These are phyloP conservation scores for Russula sp. DNA, from an alignment of 768 basidiomycete genomes.

Conservation along the genomic window DNA sequence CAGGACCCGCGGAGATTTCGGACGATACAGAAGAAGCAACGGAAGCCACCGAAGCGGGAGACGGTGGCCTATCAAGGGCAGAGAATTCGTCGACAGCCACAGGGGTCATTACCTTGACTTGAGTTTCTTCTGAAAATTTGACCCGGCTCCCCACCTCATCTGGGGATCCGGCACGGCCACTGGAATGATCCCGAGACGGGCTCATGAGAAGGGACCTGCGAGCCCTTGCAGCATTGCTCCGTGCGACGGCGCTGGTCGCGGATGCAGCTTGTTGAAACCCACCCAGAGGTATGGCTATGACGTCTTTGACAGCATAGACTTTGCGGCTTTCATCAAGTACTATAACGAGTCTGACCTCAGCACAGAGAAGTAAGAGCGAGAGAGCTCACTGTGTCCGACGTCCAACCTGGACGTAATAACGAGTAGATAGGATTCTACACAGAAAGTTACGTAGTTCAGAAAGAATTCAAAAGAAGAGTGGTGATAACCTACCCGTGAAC, in stretches of 20 bases:
- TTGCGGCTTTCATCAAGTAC: conserved; percentile 57
- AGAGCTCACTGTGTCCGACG: conserved; percentile 56
- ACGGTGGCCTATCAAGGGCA: conserved; percentile 18
- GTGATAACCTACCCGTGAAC: conserved; percentile 50
- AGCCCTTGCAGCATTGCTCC: conserved; percentile 39
- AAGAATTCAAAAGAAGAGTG: conserved; percentile 1
- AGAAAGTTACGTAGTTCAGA: conserved; percentile 9
- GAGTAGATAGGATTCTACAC: conserved; percentile 64
- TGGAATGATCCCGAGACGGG: neutral
- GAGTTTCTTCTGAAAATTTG: conserved; percentile 44
- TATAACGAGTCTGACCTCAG: conserved; percentile 25
- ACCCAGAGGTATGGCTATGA: conserved; percentile 64
- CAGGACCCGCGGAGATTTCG: conserved; percentile 37
- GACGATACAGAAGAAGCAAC: conserved; percentile 51
- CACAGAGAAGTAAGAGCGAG: neutral
- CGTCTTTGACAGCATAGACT: conserved; percentile 62
- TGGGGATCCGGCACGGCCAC: conserved; percentile 10
- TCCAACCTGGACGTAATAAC: conserved; percentile 58
- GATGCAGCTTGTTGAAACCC: conserved; percentile 50
- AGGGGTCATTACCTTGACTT: conserved; percentile 41
- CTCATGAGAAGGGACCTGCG: conserved; percentile 40
- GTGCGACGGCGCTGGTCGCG: conserved; percentile 43
- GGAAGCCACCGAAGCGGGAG: conserved; percentile 30
- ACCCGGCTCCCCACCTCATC: conserved; percentile 33
- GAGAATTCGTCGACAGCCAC: conserved; percentile 22